Percentiles rank a stretch among this genome's conserved stretches.
Evolutionary conservation across 306 rosid genomes (phyloP).

Genomic region (Bauhinia variegata): DNA sequence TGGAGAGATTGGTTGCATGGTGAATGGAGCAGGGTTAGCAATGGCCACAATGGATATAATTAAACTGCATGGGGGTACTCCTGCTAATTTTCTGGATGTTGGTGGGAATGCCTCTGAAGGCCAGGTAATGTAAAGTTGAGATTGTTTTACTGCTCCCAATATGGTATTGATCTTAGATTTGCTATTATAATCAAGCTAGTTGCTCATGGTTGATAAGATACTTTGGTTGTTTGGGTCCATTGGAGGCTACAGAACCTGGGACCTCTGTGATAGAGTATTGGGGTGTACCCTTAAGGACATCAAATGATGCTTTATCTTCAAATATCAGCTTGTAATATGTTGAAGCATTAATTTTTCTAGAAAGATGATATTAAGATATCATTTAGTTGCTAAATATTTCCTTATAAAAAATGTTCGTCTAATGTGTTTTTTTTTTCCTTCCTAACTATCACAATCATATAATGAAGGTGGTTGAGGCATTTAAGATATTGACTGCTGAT

Average conservation of each 20-base stretch:
- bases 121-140: constrained; percentile 66
- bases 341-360: constrained; percentile 18
- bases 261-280: too few relatives aligned
- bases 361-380: not conserved
- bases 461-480: constrained; percentile 91
- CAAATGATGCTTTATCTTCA: not conserved
- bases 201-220: constrained; percentile 22
- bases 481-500: constrained; percentile 94
- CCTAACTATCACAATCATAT: constrained; percentile 29
- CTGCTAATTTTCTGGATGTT: constrained; percentile 96
- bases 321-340: too few relatives aligned
- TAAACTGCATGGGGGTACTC: constrained; percentile 96
- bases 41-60: constrained; percentile 99
- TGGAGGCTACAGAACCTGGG: too few relatives aligned
- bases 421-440: constrained; percentile 18
- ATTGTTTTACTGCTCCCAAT: constrained; percentile 8
- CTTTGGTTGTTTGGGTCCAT: too few relatives aligned
- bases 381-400: constrained; percentile 16
- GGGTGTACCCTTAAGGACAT: constrained; percentile 17
- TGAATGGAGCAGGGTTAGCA: constrained; percentile 98
- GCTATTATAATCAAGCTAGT: constrained; percentile 7
- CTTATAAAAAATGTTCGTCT: constrained; percentile 17
- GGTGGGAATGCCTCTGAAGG: constrained; percentile 98
- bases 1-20: constrained; percentile 99
- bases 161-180: too few relatives aligned